Percentiles rank a stretch among this genome's conserved stretches.
phyloP scores from a whole-genome alignment of 2,329 filamentous ascomycete species.

The Colletotrichum phormii region DNA sequence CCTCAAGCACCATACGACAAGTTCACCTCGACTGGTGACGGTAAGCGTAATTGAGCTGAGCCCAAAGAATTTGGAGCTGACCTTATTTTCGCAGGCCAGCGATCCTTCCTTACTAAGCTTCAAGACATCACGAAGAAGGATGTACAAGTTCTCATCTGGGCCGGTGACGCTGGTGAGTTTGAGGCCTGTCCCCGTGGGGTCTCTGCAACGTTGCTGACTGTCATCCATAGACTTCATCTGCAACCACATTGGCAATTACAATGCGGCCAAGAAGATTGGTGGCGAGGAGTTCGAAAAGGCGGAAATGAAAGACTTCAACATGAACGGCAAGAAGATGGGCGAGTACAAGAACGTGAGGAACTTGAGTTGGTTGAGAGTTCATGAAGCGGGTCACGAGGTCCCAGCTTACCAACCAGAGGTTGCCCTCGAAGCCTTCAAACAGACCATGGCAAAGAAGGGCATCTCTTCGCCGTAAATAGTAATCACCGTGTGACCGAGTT shows the following conservation, averaged over 20 bases:
- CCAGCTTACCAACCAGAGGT: conserved; percentile 38
- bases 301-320: conserved; percentile 52
- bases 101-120: conserved; percentile 57
- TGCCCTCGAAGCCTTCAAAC: conserved; percentile 56
- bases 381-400: conserved; percentile 55
- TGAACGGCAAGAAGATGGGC: conserved; percentile 59
- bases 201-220: not conserved
- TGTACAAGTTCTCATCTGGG: conserved; percentile 63
- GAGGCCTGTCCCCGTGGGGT: not conserved
- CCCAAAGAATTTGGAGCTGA: not conserved
- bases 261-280: conserved; percentile 43
- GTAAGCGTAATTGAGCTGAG: conserved; percentile 34
- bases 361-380: conserved; percentile 61
- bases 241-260: conserved; percentile 64
- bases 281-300: conserved; percentile 53
- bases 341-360: conserved; percentile 63
- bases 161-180: conserved; percentile 60
- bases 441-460: conserved; percentile 62
- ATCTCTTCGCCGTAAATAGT: conserved; percentile 41
- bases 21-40: conserved; percentile 55
- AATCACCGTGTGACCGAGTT: not conserved
- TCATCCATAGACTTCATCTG: conserved; percentile 62
- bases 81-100: conserved; percentile 44
- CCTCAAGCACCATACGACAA: conserved; percentile 48
- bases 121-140: conserved; percentile 59